phyloP scores from a whole-genome alignment of 2,329 filamentous ascomycete species.

The Fusarium nygamai region DNA sequence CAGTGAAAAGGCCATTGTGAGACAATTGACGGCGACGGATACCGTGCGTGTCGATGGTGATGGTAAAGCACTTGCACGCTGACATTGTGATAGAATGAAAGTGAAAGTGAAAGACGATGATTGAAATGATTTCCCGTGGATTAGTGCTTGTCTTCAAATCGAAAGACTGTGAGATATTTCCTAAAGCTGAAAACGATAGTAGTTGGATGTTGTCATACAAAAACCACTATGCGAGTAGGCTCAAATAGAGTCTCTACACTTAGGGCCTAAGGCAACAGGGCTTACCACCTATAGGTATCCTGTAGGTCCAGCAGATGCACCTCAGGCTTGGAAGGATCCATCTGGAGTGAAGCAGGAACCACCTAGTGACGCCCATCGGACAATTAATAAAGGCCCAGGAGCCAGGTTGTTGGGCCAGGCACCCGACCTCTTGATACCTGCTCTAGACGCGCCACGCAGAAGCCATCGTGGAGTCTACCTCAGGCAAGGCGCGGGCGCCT shows the following conservation, averaged over 20 bases:
- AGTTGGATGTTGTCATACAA: background rate
- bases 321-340: background rate
- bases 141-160: background rate
- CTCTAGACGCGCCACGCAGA: constrained; percentile 15
- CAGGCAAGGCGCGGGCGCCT: background rate
- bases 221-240: background rate
- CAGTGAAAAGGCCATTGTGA: constrained; percentile 30
- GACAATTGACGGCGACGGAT: constrained; percentile 4
- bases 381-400: background rate
- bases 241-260: background rate
- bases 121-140: background rate
- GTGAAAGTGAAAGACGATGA: background rate
- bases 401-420: constrained; percentile 18
- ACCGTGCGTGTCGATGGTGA: background rate
- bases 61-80: constrained; percentile 42
- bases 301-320: background rate
- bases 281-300: background rate
- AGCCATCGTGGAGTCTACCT: constrained; percentile 8
- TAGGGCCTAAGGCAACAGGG: background rate
- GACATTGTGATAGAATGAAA: constrained; percentile 34
- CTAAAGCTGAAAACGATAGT: background rate
- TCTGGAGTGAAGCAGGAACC: background rate
- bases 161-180: background rate
- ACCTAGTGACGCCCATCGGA: background rate
- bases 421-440: background rate